Evolutionary conservation across 805 yeast genomes (phyloP).

Genomic region (Yamadazyma ubonensis): DNA sequence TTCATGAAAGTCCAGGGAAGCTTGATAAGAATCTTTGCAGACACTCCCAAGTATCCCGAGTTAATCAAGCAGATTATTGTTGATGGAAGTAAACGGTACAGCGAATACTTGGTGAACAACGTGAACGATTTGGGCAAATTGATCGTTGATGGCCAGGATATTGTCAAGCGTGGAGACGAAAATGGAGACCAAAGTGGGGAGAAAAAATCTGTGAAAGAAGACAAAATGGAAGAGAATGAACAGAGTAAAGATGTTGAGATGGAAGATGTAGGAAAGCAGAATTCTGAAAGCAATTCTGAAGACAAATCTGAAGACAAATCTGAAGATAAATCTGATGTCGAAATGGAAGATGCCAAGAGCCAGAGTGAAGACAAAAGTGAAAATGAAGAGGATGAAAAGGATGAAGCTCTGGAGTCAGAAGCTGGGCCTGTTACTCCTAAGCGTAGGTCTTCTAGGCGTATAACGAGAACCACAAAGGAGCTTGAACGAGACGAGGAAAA

Average conservation of each 20-base stretch:
- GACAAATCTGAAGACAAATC: neutral
- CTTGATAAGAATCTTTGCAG: constrained; percentile 21
- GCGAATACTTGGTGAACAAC: constrained; percentile 20
- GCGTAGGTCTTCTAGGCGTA: neutral
- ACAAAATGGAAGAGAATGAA: neutral
- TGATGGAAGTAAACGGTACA: constrained; percentile 20
- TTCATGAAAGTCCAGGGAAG: constrained; percentile 22
- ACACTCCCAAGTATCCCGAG: constrained; percentile 19
- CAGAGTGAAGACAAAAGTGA: constrained; percentile 7
- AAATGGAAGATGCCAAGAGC: constrained; percentile 12
- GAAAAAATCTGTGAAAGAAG: neutral
- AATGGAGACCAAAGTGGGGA: neutral
- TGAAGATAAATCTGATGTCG: constrained; percentile 1
- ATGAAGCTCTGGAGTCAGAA: constrained; percentile 5
- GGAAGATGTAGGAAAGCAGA: constrained; percentile 4
- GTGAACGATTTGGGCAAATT: constrained; percentile 20
- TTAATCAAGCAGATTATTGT: constrained; percentile 23
- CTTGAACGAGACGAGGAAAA: constrained; percentile 5
- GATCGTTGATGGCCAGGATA: constrained; percentile 3
- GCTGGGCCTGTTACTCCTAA: constrained; percentile 5
- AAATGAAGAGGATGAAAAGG: constrained; percentile 8
- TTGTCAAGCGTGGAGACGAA: neutral
- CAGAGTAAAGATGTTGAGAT: constrained; percentile 1
- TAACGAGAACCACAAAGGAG: neutral
- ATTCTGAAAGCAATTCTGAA: constrained; percentile 1